Evolutionary conservation across 345 rosid species (phyloP).

Genomic region (Ceriops zippeliana): DNA sequence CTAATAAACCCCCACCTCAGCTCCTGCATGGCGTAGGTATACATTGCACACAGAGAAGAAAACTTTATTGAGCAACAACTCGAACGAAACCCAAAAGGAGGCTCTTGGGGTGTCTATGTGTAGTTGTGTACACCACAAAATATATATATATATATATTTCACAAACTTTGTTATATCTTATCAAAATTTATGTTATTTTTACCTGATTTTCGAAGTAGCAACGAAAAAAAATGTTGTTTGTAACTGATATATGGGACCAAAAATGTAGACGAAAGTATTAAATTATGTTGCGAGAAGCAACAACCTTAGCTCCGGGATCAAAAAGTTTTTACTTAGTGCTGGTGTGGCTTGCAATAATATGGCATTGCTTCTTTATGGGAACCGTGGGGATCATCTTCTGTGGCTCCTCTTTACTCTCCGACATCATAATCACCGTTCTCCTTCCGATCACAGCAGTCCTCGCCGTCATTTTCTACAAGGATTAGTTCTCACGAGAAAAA

Average conservation of each 20-base stretch:
- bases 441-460: constrained; percentile 62
- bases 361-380: too few species aligned
- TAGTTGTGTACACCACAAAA: too few species aligned
- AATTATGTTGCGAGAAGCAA: constrained; percentile 41
- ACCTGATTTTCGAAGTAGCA: too few species aligned
- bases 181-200: too few species aligned
- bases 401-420: constrained; percentile 56
- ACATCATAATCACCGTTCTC: constrained; percentile 40
- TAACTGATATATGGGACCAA: not conserved
- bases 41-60: too few species aligned
- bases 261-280: not conserved
- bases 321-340: constrained; percentile 41
- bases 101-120: too few species aligned
- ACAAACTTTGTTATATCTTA: too few species aligned
- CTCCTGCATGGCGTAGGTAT: too few species aligned
- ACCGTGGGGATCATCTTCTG: constrained; percentile 59
- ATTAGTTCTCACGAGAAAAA: constrained; percentile 61
- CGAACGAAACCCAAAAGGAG: too few species aligned
- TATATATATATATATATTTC: too few species aligned
- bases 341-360: constrained; percentile 34
- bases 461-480: constrained; percentile 58
- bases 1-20: too few species aligned
- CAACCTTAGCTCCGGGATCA: constrained; percentile 49
- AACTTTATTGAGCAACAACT: too few species aligned
- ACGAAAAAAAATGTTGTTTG: not conserved